Evolutionary conservation across 352 stramenopile species (phyloP).

Genomic region (Globisporangium echinulatum): DNA sequence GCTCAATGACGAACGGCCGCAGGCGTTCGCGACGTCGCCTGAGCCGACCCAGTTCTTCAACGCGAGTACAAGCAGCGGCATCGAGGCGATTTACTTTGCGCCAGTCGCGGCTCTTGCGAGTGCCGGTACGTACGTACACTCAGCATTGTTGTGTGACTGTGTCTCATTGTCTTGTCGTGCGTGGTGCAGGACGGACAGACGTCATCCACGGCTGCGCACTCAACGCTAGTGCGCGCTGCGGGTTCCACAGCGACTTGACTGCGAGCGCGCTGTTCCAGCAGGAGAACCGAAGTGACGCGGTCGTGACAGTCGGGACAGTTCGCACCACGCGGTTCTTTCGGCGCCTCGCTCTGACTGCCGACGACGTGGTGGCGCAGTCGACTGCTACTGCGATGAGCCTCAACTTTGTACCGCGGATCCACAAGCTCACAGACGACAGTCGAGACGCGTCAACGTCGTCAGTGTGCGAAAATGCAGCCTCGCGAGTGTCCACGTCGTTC

Average conservation of each 20-base stretch:
- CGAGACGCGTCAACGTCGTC: no score
- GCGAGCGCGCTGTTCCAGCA: constrained; percentile 19
- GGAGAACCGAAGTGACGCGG: constrained; percentile 9
- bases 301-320: constrained; percentile 13
- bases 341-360: constrained; percentile 1
- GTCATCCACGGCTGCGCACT: constrained; percentile 15
- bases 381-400: background rate
- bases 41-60: constrained; percentile 10
- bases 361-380: background rate
- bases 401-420: background rate
- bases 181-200: background rate
- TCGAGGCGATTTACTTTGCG: constrained; percentile 20
- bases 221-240: constrained; percentile 20
- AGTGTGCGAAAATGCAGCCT: no score
- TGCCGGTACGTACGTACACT: background rate
- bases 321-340: constrained; percentile 10
- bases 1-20: constrained; percentile 20
- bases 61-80: constrained; percentile 6
- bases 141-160: background rate
- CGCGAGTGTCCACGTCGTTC: background rate
- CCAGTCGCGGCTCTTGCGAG: constrained; percentile 9
- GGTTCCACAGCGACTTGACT: constrained; percentile 26
- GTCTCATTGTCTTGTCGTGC: no score
- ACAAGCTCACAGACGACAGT: no score
- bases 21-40: constrained; percentile 12